Conservation (phyloP, 2,329 filamentous ascomycete genomes). For the Rosellinia necatrix region DNA sequence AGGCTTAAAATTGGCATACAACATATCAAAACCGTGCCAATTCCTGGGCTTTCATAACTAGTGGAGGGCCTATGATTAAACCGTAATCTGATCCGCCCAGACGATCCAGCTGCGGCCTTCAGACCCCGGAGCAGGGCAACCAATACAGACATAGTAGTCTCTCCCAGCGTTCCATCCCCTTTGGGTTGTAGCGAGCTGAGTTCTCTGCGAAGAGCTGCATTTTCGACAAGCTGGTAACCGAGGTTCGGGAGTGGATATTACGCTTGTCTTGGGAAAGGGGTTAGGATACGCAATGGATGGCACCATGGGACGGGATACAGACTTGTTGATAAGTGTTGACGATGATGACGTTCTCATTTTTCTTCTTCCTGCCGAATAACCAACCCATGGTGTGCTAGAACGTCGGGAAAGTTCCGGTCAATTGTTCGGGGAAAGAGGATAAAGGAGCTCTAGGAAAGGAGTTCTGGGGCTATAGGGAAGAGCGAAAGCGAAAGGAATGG, state of each 20-base stretch:
- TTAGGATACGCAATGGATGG: background rate
- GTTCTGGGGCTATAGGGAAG: background rate
- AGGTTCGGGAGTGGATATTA: background rate
- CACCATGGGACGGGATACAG: background rate
- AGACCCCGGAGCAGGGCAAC: background rate
- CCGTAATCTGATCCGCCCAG: slow-evolving; percentile 7
- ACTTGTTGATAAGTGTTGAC: background rate
- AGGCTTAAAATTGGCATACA: background rate
- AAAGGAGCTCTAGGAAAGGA: background rate
- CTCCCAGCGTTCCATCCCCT: background rate
- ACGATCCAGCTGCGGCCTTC: slow-evolving; percentile 5
- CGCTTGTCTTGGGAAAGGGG: background rate
- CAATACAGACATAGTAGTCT: slow-evolving; percentile 4
- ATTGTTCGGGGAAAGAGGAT: background rate
- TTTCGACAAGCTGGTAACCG: slow-evolving; percentile 3
- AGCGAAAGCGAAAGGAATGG: background rate
- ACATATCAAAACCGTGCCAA: background rate
- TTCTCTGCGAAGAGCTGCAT: slow-evolving; percentile 2
- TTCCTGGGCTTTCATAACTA: background rate
- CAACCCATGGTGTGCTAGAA: background rate
- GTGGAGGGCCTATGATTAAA: background rate
- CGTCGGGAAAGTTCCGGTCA: background rate
- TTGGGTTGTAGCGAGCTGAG: slow-evolving; percentile 1
- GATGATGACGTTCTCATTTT: background rate
- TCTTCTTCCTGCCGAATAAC: background rate